Evolutionary conservation across 2,329 filamentous ascomycete species (phyloP).

Genomic region (Aspergillus fischeri): DNA sequence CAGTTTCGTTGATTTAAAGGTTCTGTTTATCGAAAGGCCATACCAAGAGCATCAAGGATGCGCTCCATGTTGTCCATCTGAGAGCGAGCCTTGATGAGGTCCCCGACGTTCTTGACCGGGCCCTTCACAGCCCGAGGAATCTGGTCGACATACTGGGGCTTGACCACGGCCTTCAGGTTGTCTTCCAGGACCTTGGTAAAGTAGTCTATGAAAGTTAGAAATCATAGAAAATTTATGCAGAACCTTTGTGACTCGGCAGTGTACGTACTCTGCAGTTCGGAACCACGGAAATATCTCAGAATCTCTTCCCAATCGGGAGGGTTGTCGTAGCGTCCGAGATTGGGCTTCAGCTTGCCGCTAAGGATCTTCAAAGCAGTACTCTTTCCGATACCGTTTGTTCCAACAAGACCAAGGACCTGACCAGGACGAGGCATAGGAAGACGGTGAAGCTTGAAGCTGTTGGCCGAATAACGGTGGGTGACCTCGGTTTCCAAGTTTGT

Average conservation of each 20-base stretch:
- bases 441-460: constrained; percentile 99
- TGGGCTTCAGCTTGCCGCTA: constrained; percentile 97
- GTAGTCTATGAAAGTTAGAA: constrained; percentile 63
- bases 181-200: constrained; percentile 98
- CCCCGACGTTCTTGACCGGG: constrained; percentile 72
- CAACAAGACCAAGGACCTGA: constrained; percentile 91
- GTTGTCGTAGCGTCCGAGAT: constrained; percentile 90
- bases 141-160: constrained; percentile 99
- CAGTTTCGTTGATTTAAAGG: background rate
- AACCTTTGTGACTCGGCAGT: background rate
- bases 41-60: constrained; percentile 73
- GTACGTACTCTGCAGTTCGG: constrained; percentile 83
- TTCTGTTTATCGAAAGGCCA: background rate
- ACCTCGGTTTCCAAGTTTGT: constrained; percentile 98
- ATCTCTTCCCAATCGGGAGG: constrained; percentile 99
- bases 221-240: background rate
- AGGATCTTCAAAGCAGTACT: constrained; percentile 99
- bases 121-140: constrained; percentile 89
- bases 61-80: constrained; percentile 77
- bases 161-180: constrained; percentile 94
- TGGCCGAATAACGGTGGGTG: constrained; percentile 97
- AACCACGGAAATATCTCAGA: constrained; percentile 95
- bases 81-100: constrained; percentile 70
- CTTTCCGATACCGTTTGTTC: constrained; percentile 99
- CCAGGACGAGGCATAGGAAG: constrained; percentile 93